phyloP scores from a whole-genome alignment of 108 stramenopile species.

The Fragilaria radians region DNA sequence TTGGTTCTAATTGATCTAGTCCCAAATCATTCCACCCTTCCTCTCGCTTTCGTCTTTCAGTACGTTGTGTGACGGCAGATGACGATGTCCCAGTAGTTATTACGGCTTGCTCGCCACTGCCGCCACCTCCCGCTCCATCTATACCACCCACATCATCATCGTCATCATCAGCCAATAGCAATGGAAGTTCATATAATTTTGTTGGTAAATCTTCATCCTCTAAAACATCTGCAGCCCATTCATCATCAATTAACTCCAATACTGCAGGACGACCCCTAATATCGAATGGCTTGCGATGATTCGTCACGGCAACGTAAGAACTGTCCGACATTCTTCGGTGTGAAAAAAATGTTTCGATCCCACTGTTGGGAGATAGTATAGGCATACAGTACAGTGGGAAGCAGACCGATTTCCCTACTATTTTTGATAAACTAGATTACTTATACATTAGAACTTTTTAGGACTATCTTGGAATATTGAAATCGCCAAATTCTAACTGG shows the following conservation, averaged over 20 bases:
- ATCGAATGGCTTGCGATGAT: slow-evolving; percentile 46
- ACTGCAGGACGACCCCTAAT: slow-evolving; percentile 43
- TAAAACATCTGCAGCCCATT: slow-evolving; percentile 63
- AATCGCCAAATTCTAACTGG: no score
- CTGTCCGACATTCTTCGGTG: slow-evolving; percentile 59
- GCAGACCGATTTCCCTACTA: no score
- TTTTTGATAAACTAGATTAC: no score
- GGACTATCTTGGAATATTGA: no score
- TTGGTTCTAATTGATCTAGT: slow-evolving; percentile 61
- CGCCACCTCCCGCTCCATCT: no score
- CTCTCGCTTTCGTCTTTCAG: slow-evolving; percentile 62
- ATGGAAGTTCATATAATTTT: slow-evolving; percentile 38
- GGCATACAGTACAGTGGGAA: no score
- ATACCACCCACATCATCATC: no score
- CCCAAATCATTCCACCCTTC: slow-evolving; percentile 85
- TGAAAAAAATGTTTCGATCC: neutral
- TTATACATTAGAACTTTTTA: no score
- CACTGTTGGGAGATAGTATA: no score
- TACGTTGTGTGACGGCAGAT: slow-evolving; percentile 41
- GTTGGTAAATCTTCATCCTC: slow-evolving; percentile 77
- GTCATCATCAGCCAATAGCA: slow-evolving; percentile 72
- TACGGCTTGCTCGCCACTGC: slow-evolving; percentile 32
- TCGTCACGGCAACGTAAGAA: slow-evolving; percentile 54
- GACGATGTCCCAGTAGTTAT: slow-evolving; percentile 47
- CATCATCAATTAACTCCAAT: slow-evolving; percentile 70